Evolutionary conservation across 805 yeast species (phyloP).

Genomic region (Starmerella apicola): DNA sequence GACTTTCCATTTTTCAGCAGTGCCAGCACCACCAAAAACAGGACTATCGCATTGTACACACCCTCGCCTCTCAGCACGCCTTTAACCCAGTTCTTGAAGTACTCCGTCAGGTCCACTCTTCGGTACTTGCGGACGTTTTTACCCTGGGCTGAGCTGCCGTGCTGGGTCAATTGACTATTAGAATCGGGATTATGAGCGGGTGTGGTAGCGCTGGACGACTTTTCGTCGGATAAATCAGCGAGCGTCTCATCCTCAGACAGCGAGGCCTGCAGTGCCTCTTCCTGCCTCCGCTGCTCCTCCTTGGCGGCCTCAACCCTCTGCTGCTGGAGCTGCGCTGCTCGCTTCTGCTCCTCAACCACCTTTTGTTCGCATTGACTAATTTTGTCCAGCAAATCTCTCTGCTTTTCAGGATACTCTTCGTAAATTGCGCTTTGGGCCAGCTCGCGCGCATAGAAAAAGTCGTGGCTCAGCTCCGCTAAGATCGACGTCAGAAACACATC

Average conservation of each 20-base stretch:
- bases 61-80: slow-evolving; percentile 15
- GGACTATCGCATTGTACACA: slow-evolving; percentile 8
- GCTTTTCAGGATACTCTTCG: neutral
- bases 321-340: neutral
- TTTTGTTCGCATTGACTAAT: slow-evolving; percentile 1
- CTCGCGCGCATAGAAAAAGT: slow-evolving; percentile 14
- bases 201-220: too few relatives aligned
- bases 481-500: slow-evolving; percentile 6
- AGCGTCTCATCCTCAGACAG: too few relatives aligned
- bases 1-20: slow-evolving; percentile 5
- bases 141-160: neutral
- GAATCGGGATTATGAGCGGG: neutral
- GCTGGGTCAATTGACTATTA: neutral
- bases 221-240: too few relatives aligned
- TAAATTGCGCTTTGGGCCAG: slow-evolving; percentile 1
- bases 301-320: neutral
- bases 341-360: neutral
- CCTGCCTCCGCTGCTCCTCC: neutral
- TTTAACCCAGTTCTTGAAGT: slow-evolving; percentile 12
- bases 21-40: slow-evolving; percentile 7
- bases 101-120: neutral
- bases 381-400: neutral
- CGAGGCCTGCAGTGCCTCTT: neutral
- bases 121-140: neutral
- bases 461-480: slow-evolving; percentile 8